Conservation (phyloP, 164 flowering plant genomes). For the Stephania yunnanensis region DNA sequence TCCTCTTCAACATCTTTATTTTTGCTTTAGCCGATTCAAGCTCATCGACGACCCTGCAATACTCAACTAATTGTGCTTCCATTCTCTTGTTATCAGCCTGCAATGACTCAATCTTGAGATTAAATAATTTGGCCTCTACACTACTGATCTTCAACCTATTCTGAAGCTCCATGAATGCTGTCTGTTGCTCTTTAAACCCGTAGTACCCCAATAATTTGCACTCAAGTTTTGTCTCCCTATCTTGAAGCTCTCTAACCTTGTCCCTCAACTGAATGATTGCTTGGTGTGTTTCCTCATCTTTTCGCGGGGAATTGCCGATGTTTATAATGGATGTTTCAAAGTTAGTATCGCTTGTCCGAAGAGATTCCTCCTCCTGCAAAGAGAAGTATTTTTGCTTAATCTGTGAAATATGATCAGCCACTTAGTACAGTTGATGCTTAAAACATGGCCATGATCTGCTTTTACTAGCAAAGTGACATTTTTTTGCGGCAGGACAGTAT, state of each 20-base stretch:
- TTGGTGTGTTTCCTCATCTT: conserved; percentile 36
- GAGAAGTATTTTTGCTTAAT: conserved; percentile 37
- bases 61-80: conserved; percentile 57
- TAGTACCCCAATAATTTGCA: conserved; percentile 58
- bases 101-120: conserved; percentile 66
- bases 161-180: conserved; percentile 63
- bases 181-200: conserved; percentile 81
- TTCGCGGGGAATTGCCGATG: conserved; percentile 25
- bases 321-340: conserved; percentile 17
- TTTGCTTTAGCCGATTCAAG: conserved; percentile 64
- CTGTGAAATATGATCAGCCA: too few species aligned
- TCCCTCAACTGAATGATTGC: conserved; percentile 46
- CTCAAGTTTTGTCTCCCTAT: conserved; percentile 72
- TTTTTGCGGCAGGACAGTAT: too few species aligned
- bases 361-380: conserved; percentile 50
- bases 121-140: conserved; percentile 63
- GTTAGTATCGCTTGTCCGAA: conserved; percentile 27
- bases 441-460: too few species aligned
- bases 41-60: conserved; percentile 41
- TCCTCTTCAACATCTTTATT: conserved; percentile 58
- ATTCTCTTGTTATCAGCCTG: conserved; percentile 66
- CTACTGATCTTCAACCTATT: conserved; percentile 56
- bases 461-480: too few species aligned
- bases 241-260: conserved; percentile 48
- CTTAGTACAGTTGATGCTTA: too few species aligned